Evolutionary conservation across 1,284 basidiomycete genomes (phyloP).

Genomic region (Malassezia caprae): DNA sequence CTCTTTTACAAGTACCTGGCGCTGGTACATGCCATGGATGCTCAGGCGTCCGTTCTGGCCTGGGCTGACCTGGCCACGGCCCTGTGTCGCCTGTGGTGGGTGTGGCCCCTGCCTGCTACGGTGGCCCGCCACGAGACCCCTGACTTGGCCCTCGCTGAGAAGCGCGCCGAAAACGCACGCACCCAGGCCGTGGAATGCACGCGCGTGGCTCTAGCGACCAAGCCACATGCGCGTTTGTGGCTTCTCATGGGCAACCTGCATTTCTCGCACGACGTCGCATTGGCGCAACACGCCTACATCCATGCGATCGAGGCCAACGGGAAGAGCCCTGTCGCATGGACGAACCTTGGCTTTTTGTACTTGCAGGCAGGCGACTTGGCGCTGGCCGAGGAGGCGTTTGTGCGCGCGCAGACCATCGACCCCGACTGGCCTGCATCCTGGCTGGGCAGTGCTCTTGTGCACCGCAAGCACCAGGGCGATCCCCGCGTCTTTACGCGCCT

Average conservation of each 20-base stretch:
- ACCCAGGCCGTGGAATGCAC: slow-evolving; percentile 59
- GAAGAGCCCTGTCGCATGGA: slow-evolving; percentile 62
- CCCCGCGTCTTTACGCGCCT: slow-evolving; percentile 60
- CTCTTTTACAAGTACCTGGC: slow-evolving; percentile 41
- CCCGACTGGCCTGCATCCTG: slow-evolving; percentile 83
- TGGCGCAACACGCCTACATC: slow-evolving; percentile 84
- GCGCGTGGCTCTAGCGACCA: slow-evolving; percentile 64
- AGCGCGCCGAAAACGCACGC: slow-evolving; percentile 49
- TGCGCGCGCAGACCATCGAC: slow-evolving; percentile 78
- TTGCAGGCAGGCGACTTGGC: slow-evolving; percentile 69
- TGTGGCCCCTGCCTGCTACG: slow-evolving; percentile 8
- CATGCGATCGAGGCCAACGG: slow-evolving; percentile 73
- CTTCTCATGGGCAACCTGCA: slow-evolving; percentile 65
- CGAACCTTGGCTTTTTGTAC: slow-evolving; percentile 80
- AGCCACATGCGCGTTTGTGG: slow-evolving; percentile 75
- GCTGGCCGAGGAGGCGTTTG: slow-evolving; percentile 75
- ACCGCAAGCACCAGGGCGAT: slow-evolving; percentile 60
- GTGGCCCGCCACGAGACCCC: slow-evolving; percentile 54
- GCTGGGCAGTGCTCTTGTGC: slow-evolving; percentile 78
- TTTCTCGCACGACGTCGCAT: slow-evolving; percentile 60
- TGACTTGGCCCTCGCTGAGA: slow-evolving; percentile 42
- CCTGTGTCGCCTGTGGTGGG: slow-evolving; percentile 23
- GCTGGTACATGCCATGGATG: slow-evolving; percentile 27
- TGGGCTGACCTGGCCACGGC: slow-evolving; percentile 43
- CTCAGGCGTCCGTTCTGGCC: slow-evolving; percentile 27